Base-by-base conservation (phyloP, 208 protist genomes). In the Crithidia fasciculata region DNA sequence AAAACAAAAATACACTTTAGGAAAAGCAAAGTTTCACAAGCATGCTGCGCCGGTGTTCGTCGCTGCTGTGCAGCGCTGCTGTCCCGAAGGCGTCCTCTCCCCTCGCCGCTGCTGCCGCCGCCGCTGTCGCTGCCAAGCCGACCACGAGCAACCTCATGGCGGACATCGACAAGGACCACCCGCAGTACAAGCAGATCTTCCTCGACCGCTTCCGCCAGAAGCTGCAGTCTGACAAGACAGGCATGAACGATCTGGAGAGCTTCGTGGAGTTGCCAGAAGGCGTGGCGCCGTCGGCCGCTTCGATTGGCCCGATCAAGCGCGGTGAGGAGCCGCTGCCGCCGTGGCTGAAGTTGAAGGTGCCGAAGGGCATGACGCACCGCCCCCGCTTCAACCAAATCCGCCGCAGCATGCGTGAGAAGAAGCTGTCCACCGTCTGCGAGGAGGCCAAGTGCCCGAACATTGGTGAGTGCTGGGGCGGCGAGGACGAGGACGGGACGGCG, bases 381-480 rank as follows among this genome's bases (percentile, higher is more conserved):
- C 87, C 89, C 4, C 91, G 94, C 9, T 98, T 90, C 76, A 94
- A 95, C 72, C 78, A 74, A 36, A 91, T 98, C 18, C 87, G 89
- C 37, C 74, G 72, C 37, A 88, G 81, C 44, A 94, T 98, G 87
- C 83, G 90, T 15, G 88, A 86, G 54, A 95, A 95, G 70, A 88
- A 92, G 55, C 87, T 98, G 7, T 92, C 92, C 10, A 98, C 94
- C 3, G 92, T 98, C 40, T 98, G 94, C 64, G 90, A 98, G 65
- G 92, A 98, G 80, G 98, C 98, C n/a, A 97, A 98, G 66, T 99
- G 98, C 84, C 98, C 98, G 4, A 99, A 99, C 84, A 99, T 99
- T 79, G 97, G 97, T 16, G 98, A 99, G 83, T 99, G 98, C 88
- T 99, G 98, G 98, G 97, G 97, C 47, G 98, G 79, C 66, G 83